phyloP scores from a whole-genome alignment of 495 filamentous ascomycete species.

The Lophium mytilinum region DNA sequence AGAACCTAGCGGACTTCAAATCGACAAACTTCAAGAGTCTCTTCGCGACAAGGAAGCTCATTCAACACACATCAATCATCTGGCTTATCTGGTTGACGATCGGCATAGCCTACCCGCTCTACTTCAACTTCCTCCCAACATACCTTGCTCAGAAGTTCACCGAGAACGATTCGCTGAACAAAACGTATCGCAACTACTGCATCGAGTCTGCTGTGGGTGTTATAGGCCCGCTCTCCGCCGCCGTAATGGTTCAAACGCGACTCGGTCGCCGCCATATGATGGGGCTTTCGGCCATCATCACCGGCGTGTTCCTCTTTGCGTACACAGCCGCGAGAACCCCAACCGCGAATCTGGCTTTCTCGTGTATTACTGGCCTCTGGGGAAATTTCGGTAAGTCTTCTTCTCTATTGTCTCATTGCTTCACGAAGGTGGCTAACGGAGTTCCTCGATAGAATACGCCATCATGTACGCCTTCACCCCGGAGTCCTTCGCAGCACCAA shows the following conservation, averaged over 20 bases:
- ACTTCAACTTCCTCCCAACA: conserved; percentile 38
- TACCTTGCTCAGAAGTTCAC: conserved; percentile 41
- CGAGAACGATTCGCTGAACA: conserved; percentile 24
- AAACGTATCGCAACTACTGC: conserved; percentile 53
- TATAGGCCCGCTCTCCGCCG: conserved; percentile 48
- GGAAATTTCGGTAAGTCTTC: no score
- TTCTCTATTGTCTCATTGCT: no score
- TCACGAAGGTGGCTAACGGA: no score
- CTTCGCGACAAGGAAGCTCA: conserved; percentile 20
- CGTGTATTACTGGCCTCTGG: conserved; percentile 48
- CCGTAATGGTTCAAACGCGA: conserved; percentile 49
- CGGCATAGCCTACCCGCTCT: conserved; percentile 28
- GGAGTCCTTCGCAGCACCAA: conserved; percentile 52
- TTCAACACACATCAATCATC: conserved; percentile 13
- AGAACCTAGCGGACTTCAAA: no score
- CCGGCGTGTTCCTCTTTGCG: conserved; percentile 50
- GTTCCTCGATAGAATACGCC: conserved; percentile 46
- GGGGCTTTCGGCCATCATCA: conserved; percentile 45
- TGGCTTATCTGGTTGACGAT: conserved; percentile 27
- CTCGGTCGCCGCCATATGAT: conserved; percentile 55
- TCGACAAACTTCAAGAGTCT: neutral
- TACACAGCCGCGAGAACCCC: conserved; percentile 47
- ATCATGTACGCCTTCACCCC: conserved; percentile 51
- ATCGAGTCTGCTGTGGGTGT: conserved; percentile 52
- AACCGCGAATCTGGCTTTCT: conserved; percentile 45